Evolutionary conservation across 2,329 filamentous ascomycete genomes (phyloP).

Genomic region (Paracamarosporium sp.): DNA sequence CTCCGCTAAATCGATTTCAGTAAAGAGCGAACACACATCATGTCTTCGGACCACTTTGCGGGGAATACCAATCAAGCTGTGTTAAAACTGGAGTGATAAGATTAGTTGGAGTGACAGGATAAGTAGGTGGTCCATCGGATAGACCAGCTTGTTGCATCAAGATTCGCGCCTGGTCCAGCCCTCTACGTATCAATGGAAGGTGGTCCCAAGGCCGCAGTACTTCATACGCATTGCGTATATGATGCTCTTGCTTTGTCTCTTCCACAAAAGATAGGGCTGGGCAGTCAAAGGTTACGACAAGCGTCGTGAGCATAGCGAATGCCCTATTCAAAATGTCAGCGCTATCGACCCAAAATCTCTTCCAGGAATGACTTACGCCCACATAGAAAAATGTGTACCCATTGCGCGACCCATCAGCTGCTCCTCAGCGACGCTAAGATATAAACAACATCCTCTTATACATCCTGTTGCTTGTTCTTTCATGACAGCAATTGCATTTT

Average conservation of each 20-base stretch:
- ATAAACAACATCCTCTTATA: conserved; percentile 22
- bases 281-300: conserved; percentile 26
- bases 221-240: conserved; percentile 32
- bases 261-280: conserved; percentile 26
- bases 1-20: conserved; percentile 12
- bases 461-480: conserved; percentile 27
- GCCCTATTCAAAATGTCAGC: conserved; percentile 14
- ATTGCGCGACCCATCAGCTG: conserved; percentile 31
- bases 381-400: conserved; percentile 31
- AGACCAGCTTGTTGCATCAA: conserved; percentile 27
- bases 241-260: conserved; percentile 28
- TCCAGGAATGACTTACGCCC: conserved; percentile 19
- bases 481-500: conserved; percentile 20
- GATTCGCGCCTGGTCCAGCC: conserved; percentile 25
- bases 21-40: neutral
- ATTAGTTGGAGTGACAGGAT: neutral
- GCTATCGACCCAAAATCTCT: neutral
- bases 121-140: conserved; percentile 3
- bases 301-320: conserved; percentile 26
- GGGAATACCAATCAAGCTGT: neutral
- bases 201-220: conserved; percentile 27
- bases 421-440: conserved; percentile 29
- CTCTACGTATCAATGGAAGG: conserved; percentile 25
- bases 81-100: conserved; percentile 6
- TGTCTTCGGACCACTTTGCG: neutral